Base-by-base conservation (phyloP, 2,329 filamentous ascomycete species). In the Fusarium sp. region DNA sequence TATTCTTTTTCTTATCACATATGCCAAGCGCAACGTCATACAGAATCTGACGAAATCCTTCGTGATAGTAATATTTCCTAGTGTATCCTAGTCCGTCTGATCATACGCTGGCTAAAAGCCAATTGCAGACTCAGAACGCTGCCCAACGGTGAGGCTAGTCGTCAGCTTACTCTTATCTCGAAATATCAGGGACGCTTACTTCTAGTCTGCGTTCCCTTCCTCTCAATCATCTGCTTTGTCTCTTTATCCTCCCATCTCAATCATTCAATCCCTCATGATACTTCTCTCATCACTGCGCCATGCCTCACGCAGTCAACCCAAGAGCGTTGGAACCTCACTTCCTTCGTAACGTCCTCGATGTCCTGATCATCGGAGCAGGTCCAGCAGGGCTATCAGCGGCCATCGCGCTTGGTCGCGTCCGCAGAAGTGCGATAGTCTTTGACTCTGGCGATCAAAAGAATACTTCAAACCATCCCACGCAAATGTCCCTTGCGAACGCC, bases 311-410 rank as follows among this genome's bases (percentile, higher is more conserved):
- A 4, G 5, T 35, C 2, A 45, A 6, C 10, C 10, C 28, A 15
- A 26, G n/a, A 2, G 9, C 0, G 1, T 17, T 62, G 1, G 48
- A 62, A 2, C 35, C 59, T 28, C 41, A 62, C n/a, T 62, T 55
- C 7, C 56, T 62, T 44, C 59, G 48, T 5, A 62, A 62, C n/a
- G 59, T 35, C 6, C 17, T 62, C 0, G 56, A 62, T 47, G 56
- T 62, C 4, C 20, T 62, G 35, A 43, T 62, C 17, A 56, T 62
- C 2, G 41, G 57, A 2, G 8, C 11, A 0, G 41, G 48, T 2
- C 17, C 30, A 7, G 41, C 57, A 3, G 48, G 59, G 5, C 56
- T 62, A 2, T 62, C 48, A 0, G 59, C 48, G 5, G 59, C 56
- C 7, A 3, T 62, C 0, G 11, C 30, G 3, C 22, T 56, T 3